A percentile compares a stretch with the other conserved stretches of the same genome.
phyloP scores from a whole-genome alignment of 495 filamentous ascomycete species.

The Massariosphaeria phaeospora region DNA sequence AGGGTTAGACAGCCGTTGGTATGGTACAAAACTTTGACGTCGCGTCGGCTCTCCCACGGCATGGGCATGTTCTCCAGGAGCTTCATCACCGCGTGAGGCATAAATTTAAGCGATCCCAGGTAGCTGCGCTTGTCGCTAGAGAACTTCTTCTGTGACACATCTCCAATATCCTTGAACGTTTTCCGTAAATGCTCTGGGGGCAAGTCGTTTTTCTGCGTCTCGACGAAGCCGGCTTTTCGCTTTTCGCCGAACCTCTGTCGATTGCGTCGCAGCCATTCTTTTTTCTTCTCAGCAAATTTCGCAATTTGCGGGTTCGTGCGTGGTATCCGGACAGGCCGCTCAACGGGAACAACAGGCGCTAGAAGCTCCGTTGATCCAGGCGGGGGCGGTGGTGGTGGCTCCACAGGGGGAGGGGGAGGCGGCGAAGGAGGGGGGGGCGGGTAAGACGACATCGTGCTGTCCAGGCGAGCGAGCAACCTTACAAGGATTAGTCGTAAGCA shows the following conservation, averaged over 20 bases:
- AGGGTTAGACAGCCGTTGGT: constrained; percentile 96
- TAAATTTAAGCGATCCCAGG: constrained; percentile 95
- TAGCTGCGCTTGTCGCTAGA: constrained; percentile 98
- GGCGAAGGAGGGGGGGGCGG: constrained; percentile 8
- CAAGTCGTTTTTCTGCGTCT: constrained; percentile 98
- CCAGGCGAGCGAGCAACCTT: too few relatives aligned
- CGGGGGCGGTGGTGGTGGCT: constrained; percentile 43
- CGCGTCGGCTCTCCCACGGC: constrained; percentile 95
- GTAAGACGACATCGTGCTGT: too few relatives aligned
- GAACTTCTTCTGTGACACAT: constrained; percentile 99
- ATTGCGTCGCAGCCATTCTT: constrained; percentile 93
- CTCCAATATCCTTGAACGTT: constrained; percentile 96
- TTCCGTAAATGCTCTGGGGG: constrained; percentile 97
- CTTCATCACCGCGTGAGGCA: constrained; percentile 99
- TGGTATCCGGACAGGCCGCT: constrained; percentile 82
- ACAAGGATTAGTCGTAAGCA: too few relatives aligned
- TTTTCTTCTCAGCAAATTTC: constrained; percentile 98
- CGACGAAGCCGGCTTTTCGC: constrained; percentile 90
- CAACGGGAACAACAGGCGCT: constrained; percentile 75
- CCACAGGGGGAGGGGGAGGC: not conserved
- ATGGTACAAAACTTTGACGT: constrained; percentile 98
- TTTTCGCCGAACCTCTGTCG: constrained; percentile 94
- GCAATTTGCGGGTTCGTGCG: constrained; percentile 79
- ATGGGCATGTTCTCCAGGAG: constrained; percentile 99
- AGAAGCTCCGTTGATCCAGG: constrained; percentile 71